Conservation (phyloP, 2,329 filamentous ascomycete species). For the Thermothelomyces thermophilus region DNA sequence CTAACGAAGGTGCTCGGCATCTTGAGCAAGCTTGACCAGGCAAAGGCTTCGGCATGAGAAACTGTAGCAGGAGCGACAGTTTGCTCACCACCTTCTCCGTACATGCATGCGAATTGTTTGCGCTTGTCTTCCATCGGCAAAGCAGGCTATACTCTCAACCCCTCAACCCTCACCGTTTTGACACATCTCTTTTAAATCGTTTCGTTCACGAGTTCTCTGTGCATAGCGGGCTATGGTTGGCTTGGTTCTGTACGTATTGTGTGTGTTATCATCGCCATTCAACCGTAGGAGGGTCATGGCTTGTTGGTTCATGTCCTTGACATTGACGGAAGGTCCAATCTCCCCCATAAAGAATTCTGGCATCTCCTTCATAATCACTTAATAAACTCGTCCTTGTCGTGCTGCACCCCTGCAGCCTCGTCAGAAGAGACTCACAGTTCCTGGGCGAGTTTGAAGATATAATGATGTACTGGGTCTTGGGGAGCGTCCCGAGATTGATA, state of each 20-base stretch:
- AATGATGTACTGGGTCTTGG: too few species aligned
- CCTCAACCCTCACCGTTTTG: too few species aligned
- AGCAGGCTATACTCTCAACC: too few species aligned
- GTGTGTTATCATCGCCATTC: too few species aligned
- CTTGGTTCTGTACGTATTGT: neutral
- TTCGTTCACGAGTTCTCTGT: neutral
- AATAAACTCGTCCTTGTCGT: neutral
- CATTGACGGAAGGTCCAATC: neutral
- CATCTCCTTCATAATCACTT: neutral
- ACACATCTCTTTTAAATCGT: neutral
- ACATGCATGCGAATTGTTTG: too few species aligned
- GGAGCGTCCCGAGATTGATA: too few species aligned
- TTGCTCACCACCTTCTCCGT: too few species aligned
- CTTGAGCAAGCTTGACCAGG: slow-evolving; percentile 57
- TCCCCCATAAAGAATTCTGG: neutral
- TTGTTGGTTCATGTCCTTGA: too few species aligned
- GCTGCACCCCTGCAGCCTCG: neutral
- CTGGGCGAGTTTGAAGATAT: too few species aligned
- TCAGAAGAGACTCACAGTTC: too few species aligned
- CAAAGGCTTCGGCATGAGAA: slow-evolving; percentile 7
- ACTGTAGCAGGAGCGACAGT: neutral
- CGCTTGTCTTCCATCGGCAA: neutral
- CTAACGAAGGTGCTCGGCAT: slow-evolving; percentile 65
- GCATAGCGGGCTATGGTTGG: neutral
- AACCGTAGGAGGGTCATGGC: neutral